Conservation (phyloP, 805 yeast species). For the Saccharomycodes ludwigii region DNA sequence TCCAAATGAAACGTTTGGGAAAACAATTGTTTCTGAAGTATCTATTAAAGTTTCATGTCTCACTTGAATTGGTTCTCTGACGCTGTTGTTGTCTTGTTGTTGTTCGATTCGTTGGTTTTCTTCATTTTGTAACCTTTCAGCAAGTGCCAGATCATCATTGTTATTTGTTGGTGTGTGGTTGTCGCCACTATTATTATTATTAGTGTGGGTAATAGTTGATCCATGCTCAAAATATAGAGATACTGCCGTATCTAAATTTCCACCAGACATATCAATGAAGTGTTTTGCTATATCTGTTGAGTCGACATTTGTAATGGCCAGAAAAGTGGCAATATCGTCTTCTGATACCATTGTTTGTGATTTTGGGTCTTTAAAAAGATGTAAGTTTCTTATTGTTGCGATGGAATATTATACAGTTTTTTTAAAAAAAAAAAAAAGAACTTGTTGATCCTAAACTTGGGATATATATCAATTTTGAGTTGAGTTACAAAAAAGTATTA, state of each 20-base stretch:
- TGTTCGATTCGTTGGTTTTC: conserved; percentile 37
- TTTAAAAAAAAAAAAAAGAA: too few relatives aligned
- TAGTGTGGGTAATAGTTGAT: conserved; percentile 16
- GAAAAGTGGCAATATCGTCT: conserved; percentile 54
- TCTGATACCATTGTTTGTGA: conserved; percentile 20
- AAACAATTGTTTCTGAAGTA: conserved; percentile 23
- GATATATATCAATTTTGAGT: too few relatives aligned
- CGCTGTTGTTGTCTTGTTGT: conserved; percentile 28
- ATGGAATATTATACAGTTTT: too few relatives aligned
- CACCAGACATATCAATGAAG: conserved; percentile 67
- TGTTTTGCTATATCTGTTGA: conserved; percentile 60
- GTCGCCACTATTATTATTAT: conserved; percentile 3
- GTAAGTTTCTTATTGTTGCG: too few relatives aligned
- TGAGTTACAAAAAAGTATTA: too few relatives aligned
- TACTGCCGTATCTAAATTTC: conserved; percentile 73
- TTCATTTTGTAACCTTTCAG: conserved; percentile 51
- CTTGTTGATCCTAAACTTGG: too few relatives aligned
- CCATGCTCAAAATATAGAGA: conserved; percentile 69
- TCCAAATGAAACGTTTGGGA: conserved; percentile 24
- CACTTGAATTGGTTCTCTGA: conserved; percentile 70
- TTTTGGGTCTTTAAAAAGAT: neutral
- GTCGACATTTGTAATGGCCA: conserved; percentile 70
- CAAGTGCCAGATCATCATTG: conserved; percentile 40
- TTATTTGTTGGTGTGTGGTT: conserved; percentile 5
- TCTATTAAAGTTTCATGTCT: conserved; percentile 57